Base-by-base conservation (phyloP, 2,329 filamentous ascomycete species). In the Neonectria hederae region DNA sequence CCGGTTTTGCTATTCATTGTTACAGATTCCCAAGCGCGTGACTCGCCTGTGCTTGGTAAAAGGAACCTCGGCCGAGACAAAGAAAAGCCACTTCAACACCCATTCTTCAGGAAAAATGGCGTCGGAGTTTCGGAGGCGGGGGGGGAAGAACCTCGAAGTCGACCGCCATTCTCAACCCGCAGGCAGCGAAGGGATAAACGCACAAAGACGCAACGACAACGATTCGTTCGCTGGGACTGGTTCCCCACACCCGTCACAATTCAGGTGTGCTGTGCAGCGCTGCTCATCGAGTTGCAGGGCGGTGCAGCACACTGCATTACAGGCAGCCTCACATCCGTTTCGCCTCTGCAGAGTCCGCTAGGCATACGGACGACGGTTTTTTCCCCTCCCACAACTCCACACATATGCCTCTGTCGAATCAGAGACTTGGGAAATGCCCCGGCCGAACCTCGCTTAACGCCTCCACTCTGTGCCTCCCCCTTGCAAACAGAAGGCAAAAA, bases 361-460 rank as follows among this genome's bases (percentile, higher is more conserved):
- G 4, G n/a, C n/a, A n/a, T n/a, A n/a, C n/a, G 46, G 26, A 42
- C 55, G 22, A 48, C 43, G 46, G 24, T 35, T 46, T 52, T 57
- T 48, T 28, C 48, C 52, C 13, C 32, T 14, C 38, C 43, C 43
- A 24, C n/a, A 22, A 45, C 51, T 24, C 59, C 43, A 46, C 54
- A 24, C 10, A 2, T 14, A 9, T 13, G 5, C 8, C 26, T 21
- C 43, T 42, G 19, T 19, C 63, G 26, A 63, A 65, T 65, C 59
- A 65, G 19, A 32, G 13, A 17, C 30, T 26, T 4, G 11, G 13
- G 13, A 24, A 26, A 14, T n/a, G 9, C 42, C 45, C 45, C 59
- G 59, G 63, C 28, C 46, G 42, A 63, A 53, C 63, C 22, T 65
- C 63, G 63, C 63, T 65, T 65, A 65, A 49, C 59, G 26, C 40